Evolutionary conservation across 305 asterid genomes (phyloP), one percentile per base, ranked within the genome.

Genomic region (Rubia balearica): DNA sequence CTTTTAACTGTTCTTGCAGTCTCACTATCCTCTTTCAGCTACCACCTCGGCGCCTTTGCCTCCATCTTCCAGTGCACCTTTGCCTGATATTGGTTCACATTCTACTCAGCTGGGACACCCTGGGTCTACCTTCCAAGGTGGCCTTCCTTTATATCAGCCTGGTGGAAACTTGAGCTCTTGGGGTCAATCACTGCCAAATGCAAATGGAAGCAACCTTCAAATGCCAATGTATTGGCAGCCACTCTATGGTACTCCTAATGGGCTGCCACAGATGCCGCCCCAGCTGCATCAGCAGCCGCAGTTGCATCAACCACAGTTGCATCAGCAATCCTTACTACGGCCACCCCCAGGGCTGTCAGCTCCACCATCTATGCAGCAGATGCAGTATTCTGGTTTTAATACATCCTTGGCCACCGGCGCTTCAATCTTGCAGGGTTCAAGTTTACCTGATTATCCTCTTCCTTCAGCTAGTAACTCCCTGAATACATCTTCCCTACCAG

Each of bases 161-260:
- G 99, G 96, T 75, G 96, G 93, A 40, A 89, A 85, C 85, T 6
- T 91, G 79, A 90, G 82, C 70, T 83, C 98, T 24, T 95, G 98
- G 99, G 96, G 86, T 8, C 91, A 96, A 57, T 75, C 85, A 33
- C 81, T 90, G 45, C 96, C 94, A 62, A 94, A 85, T 85, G 86
- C 87, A 72, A 84, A 82, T 75, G 90, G 88, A 51, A 79, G 86
- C 81, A 92, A 90, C 70, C 79, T 87, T 72, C 82, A 88, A 12
- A 84, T 94, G 93, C 99, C 98, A 33, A 87, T 89, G 98, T 91
- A 95, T 77, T 95, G 97, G 97, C 98, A 82, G 74, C 97, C 98
- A 51, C 91, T 72, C 76, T 95, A 95, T 79, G 98, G 96, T 17
- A 17, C 95, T 16, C 99, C 98, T 49, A 87, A 77, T 76, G 96